Conservation (phyloP, 1,139 yeast genomes). For the Debaryomyces psychrophilus region DNA sequence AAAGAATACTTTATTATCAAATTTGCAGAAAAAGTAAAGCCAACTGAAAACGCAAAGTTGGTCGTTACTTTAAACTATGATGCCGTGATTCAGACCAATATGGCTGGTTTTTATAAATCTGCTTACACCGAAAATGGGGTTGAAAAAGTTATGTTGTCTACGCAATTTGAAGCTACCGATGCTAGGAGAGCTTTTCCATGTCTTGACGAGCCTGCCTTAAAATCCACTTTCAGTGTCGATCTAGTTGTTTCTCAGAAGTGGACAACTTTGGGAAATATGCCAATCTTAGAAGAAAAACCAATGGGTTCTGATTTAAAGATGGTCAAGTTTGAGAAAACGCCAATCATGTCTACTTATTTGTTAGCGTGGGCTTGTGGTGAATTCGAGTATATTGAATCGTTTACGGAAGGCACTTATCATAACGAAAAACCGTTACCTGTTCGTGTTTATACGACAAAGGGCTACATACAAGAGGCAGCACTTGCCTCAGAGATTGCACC, state of each 20-base stretch:
- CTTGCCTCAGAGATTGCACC: conserved; percentile 70
- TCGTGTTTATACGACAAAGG: conserved; percentile 71
- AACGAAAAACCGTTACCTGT: conserved; percentile 67
- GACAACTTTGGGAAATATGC: conserved; percentile 79
- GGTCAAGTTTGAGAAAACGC: conserved; percentile 54
- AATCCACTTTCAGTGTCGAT: conserved; percentile 70
- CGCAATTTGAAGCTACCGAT: conserved; percentile 87
- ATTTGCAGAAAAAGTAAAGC: conserved; percentile 20
- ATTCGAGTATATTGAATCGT: conserved; percentile 66
- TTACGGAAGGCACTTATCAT: conserved; percentile 34
- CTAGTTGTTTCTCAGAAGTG: conserved; percentile 57
- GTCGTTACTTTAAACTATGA: conserved; percentile 41
- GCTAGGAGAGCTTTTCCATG: conserved; percentile 87
- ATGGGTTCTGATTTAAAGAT: conserved; percentile 18
- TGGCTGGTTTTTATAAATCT: conserved; percentile 85
- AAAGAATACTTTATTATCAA: conserved; percentile 34
- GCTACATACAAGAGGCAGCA: conserved; percentile 62
- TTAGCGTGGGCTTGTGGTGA: conserved; percentile 82
- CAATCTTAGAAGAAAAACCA: conserved; percentile 33
- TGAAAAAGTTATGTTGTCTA: conserved; percentile 68
- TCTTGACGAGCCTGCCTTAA: conserved; percentile 77
- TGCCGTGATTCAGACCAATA: conserved; percentile 56
- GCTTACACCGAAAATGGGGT: conserved; percentile 64
- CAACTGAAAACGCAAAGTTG: conserved; percentile 19
- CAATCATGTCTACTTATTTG: conserved; percentile 74